Base-by-base conservation (phyloP, 2,329 filamentous ascomycete species). In the Dothistroma pini region DNA sequence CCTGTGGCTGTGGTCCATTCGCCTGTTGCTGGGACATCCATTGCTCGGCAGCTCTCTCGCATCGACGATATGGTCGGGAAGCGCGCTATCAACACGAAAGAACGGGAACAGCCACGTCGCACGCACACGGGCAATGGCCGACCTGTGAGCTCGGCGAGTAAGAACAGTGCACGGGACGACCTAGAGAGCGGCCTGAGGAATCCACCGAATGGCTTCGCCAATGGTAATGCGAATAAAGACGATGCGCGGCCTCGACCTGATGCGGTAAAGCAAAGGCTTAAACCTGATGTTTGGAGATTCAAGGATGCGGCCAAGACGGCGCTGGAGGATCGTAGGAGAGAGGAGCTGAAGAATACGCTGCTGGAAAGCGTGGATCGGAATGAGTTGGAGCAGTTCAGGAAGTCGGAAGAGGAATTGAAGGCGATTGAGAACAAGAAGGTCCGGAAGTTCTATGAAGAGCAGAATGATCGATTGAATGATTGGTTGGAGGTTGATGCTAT, bases 401-500 rank as follows among this genome's bases (percentile, higher is more conserved):
- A 82, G 68, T 79, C 74, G 35, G 77, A 82, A 2, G 77, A 81
- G n/a, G 79, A 84, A 73, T 70, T 85, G 48, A 83, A 84, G 71
- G 69, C 67, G 8, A 81, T 85, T 61, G 77, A 79, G 68, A 78
- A 80, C 59, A 84, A 84, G 69, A 79, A 79, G 50, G 67, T 86
- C n/a, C 75, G 80, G 16, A 65, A 71, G 2, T 86, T 84, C 67
- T 86, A 86, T 71, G 76, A 82, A 63, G 74, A 75, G 14, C 83
- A 85, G 66, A 86, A 86, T 63, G 73, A 77, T 10, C 73, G 78
- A 1, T 69, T 86, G 11, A 81, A 85, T 63, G 83, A 84, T 64
- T 85, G 83, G 83, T 71, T 84, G 11, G 82, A 86, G 69, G 82
- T 86, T 35, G 83, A 86, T 70, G 79, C 81, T 38, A 76, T 85